Conservation (phyloP, 2,329 filamentous ascomycete species). For the Fusarium haematococcum region DNA sequence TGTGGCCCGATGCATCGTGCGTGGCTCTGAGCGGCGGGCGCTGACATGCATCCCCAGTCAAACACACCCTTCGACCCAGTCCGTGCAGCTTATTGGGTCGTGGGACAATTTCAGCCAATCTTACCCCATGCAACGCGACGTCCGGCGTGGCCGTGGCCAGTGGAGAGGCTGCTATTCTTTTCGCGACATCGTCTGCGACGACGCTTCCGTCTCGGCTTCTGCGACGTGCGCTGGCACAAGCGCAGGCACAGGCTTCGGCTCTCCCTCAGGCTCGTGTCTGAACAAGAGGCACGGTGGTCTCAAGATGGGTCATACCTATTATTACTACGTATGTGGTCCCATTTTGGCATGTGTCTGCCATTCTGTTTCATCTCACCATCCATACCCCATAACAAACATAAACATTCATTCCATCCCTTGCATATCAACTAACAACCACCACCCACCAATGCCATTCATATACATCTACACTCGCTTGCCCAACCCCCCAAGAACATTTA, state of each 20-base stretch:
- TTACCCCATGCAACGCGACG: constrained; percentile 86
- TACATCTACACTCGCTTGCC: constrained; percentile 22
- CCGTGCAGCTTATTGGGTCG: constrained; percentile 86
- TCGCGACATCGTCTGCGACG: constrained; percentile 86
- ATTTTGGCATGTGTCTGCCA: constrained; percentile 24
- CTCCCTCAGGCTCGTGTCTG: constrained; percentile 32
- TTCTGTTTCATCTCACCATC: constrained; percentile 15
- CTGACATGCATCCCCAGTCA: constrained; percentile 59
- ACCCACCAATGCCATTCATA: not conserved
- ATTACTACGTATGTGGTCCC: constrained; percentile 83
- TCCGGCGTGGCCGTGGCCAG: constrained; percentile 76
- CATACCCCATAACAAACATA: constrained; percentile 1
- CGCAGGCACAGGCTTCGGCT: constrained; percentile 23
- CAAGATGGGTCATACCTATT: constrained; percentile 93
- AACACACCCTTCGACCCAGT: constrained; percentile 70
- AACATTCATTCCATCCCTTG: constrained; percentile 34
- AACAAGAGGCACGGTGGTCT: constrained; percentile 78
- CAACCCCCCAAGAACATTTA: constrained; percentile 32
- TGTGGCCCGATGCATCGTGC: constrained; percentile 25
- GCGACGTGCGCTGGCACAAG: constrained; percentile 35
- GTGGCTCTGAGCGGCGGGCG: constrained; percentile 33
- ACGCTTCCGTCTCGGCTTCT: constrained; percentile 60
- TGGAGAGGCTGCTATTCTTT: constrained; percentile 93
- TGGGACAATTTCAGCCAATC: constrained; percentile 92
- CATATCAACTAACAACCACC: constrained; percentile 28